Evolutionary conservation across 2,329 filamentous ascomycete species (phyloP).

Genomic region (Venturia pyrina): DNA sequence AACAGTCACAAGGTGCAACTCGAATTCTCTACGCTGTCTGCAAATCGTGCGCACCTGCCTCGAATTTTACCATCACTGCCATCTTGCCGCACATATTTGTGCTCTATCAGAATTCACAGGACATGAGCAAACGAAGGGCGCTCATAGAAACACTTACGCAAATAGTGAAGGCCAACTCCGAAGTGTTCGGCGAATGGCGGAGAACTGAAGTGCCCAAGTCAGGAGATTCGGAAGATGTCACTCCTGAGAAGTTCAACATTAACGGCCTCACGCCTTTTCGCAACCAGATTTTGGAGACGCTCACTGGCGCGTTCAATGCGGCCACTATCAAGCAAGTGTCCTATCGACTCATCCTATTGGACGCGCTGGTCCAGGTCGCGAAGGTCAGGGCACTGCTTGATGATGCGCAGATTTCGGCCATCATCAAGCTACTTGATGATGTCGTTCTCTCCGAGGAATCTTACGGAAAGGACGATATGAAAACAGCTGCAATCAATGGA

Average conservation of each 20-base stretch:
- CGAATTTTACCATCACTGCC: conserved; percentile 45
- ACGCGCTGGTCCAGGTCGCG: conserved; percentile 34
- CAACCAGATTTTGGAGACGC: conserved; percentile 31
- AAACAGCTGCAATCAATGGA: conserved; percentile 46
- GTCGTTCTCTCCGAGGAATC: conserved; percentile 51
- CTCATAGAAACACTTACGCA: conserved; percentile 51
- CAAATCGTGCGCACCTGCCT: conserved; percentile 43
- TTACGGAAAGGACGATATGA: conserved; percentile 45
- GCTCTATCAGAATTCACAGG: conserved; percentile 51
- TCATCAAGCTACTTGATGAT: conserved; percentile 51
- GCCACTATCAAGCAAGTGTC: conserved; percentile 40
- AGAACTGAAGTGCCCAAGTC: conserved; percentile 21
- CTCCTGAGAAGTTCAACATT: conserved; percentile 13
- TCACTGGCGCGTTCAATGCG: conserved; percentile 33
- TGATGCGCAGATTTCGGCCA: conserved; percentile 33
- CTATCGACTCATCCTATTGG: conserved; percentile 35
- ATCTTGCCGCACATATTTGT: conserved; percentile 48
- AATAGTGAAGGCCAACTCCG: conserved; percentile 47
- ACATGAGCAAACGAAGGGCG: conserved; percentile 52
- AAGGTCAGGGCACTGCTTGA: conserved; percentile 31
- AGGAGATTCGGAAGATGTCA: conserved; percentile 26
- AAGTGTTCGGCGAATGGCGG: conserved; percentile 47
- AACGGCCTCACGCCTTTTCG: conserved; percentile 32
- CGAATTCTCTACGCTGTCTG: conserved; percentile 49
- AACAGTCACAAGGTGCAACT: conserved; percentile 55